Percentiles rank a stretch among this genome's conserved stretches.
Evolutionary conservation across 768 basidiomycete genomes (phyloP).

Genomic region (Antrodiella citrinella): DNA sequence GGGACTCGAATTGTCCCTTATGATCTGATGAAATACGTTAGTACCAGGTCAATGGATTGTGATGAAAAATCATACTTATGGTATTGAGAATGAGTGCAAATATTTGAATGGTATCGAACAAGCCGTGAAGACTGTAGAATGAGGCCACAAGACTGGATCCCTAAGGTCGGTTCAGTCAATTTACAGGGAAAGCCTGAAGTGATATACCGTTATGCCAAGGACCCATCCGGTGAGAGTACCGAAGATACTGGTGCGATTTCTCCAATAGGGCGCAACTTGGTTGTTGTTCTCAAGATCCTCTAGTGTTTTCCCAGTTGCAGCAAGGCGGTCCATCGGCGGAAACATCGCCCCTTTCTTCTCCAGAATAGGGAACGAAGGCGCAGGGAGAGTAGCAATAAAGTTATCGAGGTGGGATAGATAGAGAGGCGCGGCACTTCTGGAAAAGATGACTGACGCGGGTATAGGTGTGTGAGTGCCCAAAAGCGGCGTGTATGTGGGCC

Average conservation of each 20-base stretch:
- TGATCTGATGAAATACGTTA: conserved; percentile 21
- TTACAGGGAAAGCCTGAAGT: no score
- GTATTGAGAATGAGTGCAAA: conserved; percentile 65
- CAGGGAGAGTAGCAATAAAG: conserved; percentile 40
- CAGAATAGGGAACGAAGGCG: conserved; percentile 31
- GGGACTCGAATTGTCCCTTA: conserved; percentile 28
- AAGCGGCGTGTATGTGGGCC: no score
- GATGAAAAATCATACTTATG: conserved; percentile 33
- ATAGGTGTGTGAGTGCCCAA: conserved; percentile 34
- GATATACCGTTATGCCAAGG: conserved; percentile 45
- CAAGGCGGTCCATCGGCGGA: conserved; percentile 52
- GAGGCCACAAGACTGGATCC: conserved; percentile 63
- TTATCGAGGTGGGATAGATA: conserved; percentile 55
- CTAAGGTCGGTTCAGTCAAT: no score
- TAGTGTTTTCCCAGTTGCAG: conserved; percentile 37
- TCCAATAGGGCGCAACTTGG: conserved; percentile 40
- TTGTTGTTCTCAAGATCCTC: conserved; percentile 56
- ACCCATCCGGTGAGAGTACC: conserved; percentile 36
- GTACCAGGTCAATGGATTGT: neutral
- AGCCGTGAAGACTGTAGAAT: conserved; percentile 64
- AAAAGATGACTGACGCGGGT: conserved; percentile 49
- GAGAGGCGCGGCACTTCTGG: conserved; percentile 49
- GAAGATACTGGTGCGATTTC: conserved; percentile 46
- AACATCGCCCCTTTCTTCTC: conserved; percentile 35
- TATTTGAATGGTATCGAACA: conserved; percentile 61